Evolutionary conservation across 257 asterid genomes (phyloP).

Genomic region (Nicotiana attenuata): DNA sequence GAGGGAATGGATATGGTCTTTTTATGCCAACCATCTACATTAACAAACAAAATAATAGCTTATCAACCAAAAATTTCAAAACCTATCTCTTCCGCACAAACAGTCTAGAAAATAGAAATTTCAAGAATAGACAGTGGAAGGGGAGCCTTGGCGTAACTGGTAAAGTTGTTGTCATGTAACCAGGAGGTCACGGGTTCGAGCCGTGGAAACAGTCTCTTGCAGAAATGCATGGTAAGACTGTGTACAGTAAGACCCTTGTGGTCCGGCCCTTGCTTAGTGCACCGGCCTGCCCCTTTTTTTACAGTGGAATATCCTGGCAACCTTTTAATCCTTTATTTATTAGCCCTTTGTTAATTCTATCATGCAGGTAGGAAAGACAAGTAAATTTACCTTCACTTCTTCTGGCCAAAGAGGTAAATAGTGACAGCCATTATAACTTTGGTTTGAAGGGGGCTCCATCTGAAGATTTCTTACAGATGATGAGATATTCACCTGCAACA

Average conservation of each 20-base stretch:
- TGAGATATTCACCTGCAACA: conserved; percentile 50
- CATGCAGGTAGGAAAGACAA: not conserved
- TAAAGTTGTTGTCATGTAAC: too few relatives aligned
- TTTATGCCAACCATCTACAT: conserved; percentile 55
- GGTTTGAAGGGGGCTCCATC: conserved; percentile 99
- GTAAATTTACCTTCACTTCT: conserved; percentile 58
- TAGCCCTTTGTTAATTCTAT: not conserved
- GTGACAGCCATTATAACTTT: conserved; percentile 44
- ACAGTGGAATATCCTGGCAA: too few relatives aligned
- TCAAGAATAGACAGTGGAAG: not conserved
- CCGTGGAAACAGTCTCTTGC: too few relatives aligned
- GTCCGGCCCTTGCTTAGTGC: too few relatives aligned
- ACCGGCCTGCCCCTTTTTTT: too few relatives aligned
- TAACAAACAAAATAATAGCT: conserved; percentile 16
- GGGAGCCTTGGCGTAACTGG: too few relatives aligned
- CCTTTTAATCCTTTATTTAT: too few relatives aligned
- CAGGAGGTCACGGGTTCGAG: too few relatives aligned
- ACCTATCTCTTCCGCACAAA: not conserved
- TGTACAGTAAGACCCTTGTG: too few relatives aligned
- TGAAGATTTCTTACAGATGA: conserved; percentile 42
- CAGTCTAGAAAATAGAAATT: not conserved
- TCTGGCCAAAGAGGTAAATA: conserved; percentile 44
- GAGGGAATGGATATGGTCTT: conserved; percentile 49
- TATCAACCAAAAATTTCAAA: not conserved
- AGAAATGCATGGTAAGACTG: too few relatives aligned